Conservation (phyloP, 768 basidiomycete genomes). For the Jaapia argillacea region DNA sequence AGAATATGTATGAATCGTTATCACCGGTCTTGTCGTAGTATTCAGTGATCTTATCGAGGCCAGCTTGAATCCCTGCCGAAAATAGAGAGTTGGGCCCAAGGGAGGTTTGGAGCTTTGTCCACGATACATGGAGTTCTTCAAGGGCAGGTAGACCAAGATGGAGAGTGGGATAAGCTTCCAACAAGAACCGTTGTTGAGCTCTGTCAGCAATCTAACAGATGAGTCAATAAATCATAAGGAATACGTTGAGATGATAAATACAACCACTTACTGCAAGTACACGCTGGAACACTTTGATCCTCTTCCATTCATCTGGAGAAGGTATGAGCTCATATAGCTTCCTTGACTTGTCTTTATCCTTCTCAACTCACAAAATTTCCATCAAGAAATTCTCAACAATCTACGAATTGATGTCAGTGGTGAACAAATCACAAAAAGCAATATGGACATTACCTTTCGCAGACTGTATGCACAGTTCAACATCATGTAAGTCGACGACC, state of each 20-base stretch:
- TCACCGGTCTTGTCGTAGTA: conserved; percentile 24
- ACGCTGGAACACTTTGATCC: conserved; percentile 10
- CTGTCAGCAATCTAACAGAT: conserved; percentile 16
- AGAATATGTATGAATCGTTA: conserved; percentile 20
- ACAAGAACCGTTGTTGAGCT: conserved; percentile 22
- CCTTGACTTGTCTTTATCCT: conserved; percentile 7
- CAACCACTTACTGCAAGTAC: conserved; percentile 13
- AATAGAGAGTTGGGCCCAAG: conserved; percentile 18
- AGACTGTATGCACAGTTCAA: conserved; percentile 7
- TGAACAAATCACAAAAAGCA: background rate
- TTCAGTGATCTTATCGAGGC: conserved; percentile 19
- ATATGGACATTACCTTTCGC: background rate
- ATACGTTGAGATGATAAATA: background rate
- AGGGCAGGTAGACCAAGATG: conserved; percentile 20
- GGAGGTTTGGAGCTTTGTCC: conserved; percentile 8
- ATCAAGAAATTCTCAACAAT: conserved; percentile 14
- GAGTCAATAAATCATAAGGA: background rate
- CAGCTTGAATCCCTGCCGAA: conserved; percentile 15
- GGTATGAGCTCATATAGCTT: conserved; percentile 12
- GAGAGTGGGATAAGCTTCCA: conserved; percentile 14
- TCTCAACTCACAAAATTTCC: conserved; percentile 13
- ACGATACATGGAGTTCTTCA: conserved; percentile 18
- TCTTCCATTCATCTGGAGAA: conserved; percentile 14
- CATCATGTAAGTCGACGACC: conserved; percentile 25
- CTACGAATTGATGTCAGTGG: conserved; percentile 3